phyloP scores from a whole-genome alignment of 768 basidiomycete species.

The Amanita exitialis region DNA sequence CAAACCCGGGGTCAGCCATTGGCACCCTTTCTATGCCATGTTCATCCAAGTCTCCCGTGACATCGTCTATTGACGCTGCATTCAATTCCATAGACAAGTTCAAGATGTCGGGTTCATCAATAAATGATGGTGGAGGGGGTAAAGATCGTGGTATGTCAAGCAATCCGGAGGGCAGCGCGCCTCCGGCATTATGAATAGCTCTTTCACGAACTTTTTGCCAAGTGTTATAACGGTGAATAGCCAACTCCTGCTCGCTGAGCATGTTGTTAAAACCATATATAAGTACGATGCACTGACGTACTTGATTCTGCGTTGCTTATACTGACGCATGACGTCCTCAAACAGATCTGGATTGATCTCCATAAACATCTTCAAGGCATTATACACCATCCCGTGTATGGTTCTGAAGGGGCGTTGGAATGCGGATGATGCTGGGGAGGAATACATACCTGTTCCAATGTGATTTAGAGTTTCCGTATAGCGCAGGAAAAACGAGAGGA shows the following conservation, averaged over 20 bases:
- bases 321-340: conserved; percentile 87
- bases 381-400: conserved; percentile 99
- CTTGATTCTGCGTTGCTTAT: conserved; percentile 82
- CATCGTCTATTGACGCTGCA: conserved; percentile 71
- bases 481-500: conserved; percentile 93
- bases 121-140: conserved; percentile 66
- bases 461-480: conserved; percentile 92
- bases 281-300: conserved; percentile 31
- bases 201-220: conserved; percentile 82
- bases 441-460: conserved; percentile 89
- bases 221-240: conserved; percentile 74
- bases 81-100: conserved; percentile 87
- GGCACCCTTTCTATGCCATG: conserved; percentile 82
- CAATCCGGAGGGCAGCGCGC: conserved; percentile 63
- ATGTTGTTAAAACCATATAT: background rate
- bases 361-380: conserved; percentile 97
- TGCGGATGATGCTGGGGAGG: background rate
- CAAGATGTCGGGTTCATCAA: conserved; percentile 80
- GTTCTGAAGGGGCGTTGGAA: conserved; percentile 43
- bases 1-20: conserved; percentile 84
- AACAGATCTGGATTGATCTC: conserved; percentile 97
- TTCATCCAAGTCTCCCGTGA: conserved; percentile 64
- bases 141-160: conserved; percentile 58
- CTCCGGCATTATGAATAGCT: conserved; percentile 63
- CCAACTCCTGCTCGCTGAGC: conserved; percentile 77